A percentile compares a stretch with the other conserved stretches of the same genome.
Conservation (phyloP, 1,139 yeast genomes). For the Wickerhamomyces sp. region DNA sequence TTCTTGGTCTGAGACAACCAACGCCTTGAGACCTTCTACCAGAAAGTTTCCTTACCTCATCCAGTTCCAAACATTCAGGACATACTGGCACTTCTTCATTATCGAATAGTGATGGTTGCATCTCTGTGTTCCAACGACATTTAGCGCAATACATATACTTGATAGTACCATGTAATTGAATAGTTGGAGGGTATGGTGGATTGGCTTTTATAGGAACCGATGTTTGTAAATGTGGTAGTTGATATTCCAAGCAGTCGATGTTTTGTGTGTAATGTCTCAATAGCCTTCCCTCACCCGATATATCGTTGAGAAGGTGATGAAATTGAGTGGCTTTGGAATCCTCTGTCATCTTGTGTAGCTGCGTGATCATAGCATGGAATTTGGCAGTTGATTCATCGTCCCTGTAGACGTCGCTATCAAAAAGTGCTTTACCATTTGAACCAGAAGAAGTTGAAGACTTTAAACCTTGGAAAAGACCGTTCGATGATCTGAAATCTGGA, state of each 20-base stretch:
- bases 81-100: conserved; percentile 40
- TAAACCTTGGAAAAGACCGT: conserved; percentile 68
- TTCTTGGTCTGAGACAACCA: conserved; percentile 75
- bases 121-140: conserved; percentile 47
- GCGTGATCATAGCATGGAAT: conserved; percentile 71
- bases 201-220: conserved; percentile 35
- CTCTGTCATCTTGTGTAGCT: conserved; percentile 51
- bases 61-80: conserved; percentile 51
- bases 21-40: conserved; percentile 75
- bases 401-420: conserved; percentile 76
- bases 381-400: conserved; percentile 52
- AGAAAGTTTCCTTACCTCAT: conserved; percentile 41
- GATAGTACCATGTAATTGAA: conserved; percentile 80
- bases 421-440: conserved; percentile 70
- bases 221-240: conserved; percentile 42
- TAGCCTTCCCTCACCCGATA: conserved; percentile 60
- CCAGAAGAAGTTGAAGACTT: conserved; percentile 39
- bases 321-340: conserved; percentile 67
- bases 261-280: conserved; percentile 75
- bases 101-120: conserved; percentile 36
- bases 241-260: conserved; percentile 41
- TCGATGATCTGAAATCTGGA: conserved; percentile 80
- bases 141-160: conserved; percentile 69
- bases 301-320: conserved; percentile 54
- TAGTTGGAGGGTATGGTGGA: conserved; percentile 45